Evolutionary conservation across 768 basidiomycete genomes (phyloP), one percentile per base, ranked within the genome.

Genomic region (Tylopilus subfusipes): DNA sequence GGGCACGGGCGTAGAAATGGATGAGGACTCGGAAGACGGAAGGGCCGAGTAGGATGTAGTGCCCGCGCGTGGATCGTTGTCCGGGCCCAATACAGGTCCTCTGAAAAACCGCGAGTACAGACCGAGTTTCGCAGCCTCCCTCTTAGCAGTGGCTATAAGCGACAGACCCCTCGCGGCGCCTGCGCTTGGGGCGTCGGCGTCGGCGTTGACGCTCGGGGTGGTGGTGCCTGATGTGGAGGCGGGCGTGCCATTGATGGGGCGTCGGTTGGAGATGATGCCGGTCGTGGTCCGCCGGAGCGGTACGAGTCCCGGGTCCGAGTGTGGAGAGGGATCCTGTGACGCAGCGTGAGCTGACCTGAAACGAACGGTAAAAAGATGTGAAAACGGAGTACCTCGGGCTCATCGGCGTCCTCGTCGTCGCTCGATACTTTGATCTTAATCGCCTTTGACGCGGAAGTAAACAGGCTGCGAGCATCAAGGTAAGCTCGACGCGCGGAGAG

Each of bases 81-180:
- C 80, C 22, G 80, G 80, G 2, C 80, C 81, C 18, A 91, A 69
- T 31, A 86, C 73, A 19, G 88, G 84, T 0, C 93, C 94, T 22
- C 86, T 82, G 64, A 87, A 89, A 69, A 97, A 96, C 54, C 78
- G 77, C 5, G 90, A 77, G 67, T 97, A 98, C 4, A 98, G 77
- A 19, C 76, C 78, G 12, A 81, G 77, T 56, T 80, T 82, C 0
- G 93, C 94, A 11, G 89, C 84, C 59, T 92, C 88, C 42, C 86
- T 78, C 69, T 91, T 92, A 6, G 91, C 89, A 4, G 73, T 68
- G 0, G 82, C 74, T 50, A 93, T 64, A 13, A 92, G 69, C 53
- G 75, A 82, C 19, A 78, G 70, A 42, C 74, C 76, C 7, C 9
- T 55, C 58, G 21, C 11, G 18, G 27, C 5, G 24, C 3, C 34